Base-by-base conservation (phyloP, 208 protist genomes). In the Leishmania martiniquensis region DNA sequence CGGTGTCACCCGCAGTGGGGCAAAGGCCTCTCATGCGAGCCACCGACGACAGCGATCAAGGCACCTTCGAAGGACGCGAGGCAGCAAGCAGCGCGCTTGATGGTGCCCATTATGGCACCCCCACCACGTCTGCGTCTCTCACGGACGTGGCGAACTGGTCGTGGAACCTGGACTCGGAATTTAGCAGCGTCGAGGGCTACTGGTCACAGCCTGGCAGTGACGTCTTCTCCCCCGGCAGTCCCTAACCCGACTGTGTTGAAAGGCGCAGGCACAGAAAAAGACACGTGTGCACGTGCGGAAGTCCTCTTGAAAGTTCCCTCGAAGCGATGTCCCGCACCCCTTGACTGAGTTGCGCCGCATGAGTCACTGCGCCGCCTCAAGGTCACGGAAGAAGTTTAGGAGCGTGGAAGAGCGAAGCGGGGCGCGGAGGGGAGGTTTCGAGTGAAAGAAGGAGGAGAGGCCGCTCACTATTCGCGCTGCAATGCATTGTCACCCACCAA, bases 101-200 rank as follows among this genome's bases (percentile, higher is more conserved):
- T 52, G n/a, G 29, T 44, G 68, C 44, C 4, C 10, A 57, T 57
- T 15, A 57, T 25, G 34, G 7, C 70, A 44, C 51, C 22, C 49
- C 71, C n/a, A 15, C 65, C 9, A 74, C 72, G 22, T 63, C 65
- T 17, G 39, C 44, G 20, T 54, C 77, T 10, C 60, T 73, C 29
- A 77, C 77, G 17, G 34, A 37, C 9, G 32, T 52, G 13, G 54
- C 72, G 57, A 47, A 74, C 54, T 57, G 78, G 29, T 77, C 65
- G 45, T 68, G 49, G 72, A 47, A 68, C 52, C 5, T 77, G 42
- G 52, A 78, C 45, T 82, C 78, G n/a, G 72, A 82, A 0, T 74
- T 77, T 29, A 77, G 55, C 54, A 77, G 55, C 69, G 9, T 42
- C 45, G 70, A 60, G 55, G 66, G 55, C 51, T 60, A 67, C 72